A percentile compares a stretch with the other conserved stretches of the same genome.
These are phyloP conservation scores for Zygotorulaspora florentina DNA, from an alignment of 805 yeast species.

Conservation along the genomic window DNA sequence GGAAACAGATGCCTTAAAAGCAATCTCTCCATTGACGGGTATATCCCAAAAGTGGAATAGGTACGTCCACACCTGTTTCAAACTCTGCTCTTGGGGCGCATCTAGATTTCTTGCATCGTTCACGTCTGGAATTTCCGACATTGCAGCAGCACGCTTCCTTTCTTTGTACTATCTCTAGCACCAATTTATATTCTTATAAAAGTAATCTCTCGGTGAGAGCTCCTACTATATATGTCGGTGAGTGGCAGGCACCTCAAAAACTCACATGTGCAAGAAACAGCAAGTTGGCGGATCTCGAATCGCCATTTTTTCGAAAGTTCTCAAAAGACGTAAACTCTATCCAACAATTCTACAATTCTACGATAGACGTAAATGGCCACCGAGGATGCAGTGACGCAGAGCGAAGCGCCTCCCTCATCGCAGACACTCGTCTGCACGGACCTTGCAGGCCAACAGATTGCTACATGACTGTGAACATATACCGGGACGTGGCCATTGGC, in stretches of 20 bases:
- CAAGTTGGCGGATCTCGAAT: neutral
- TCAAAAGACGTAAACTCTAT: neutral
- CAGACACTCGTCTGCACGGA: no score
- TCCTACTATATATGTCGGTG: neutral
- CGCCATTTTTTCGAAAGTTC: neutral
- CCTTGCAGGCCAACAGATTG: no score
- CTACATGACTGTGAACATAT: no score
- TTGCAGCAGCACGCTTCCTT: no score
- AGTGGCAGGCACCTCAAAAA: neutral
- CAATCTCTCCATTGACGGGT: conserved; percentile 34
- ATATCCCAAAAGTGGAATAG: conserved; percentile 56
- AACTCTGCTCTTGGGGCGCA: conserved; percentile 53
- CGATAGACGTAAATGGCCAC: neutral
- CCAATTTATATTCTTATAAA: neutral
- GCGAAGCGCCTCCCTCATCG: no score
- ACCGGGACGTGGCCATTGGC: no score
- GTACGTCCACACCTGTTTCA: conserved; percentile 71
- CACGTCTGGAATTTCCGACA: neutral
- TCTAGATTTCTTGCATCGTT: conserved; percentile 42
- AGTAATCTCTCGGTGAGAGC: neutral
- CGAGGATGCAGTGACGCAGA: no score
- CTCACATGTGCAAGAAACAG: neutral
- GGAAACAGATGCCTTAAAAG: conserved; percentile 13
- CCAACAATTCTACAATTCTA: neutral
- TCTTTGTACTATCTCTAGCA: neutral